These are phyloP conservation scores for Yarrowia alimentaria DNA, from an alignment of 805 yeast species.

Conservation along the genomic window DNA sequence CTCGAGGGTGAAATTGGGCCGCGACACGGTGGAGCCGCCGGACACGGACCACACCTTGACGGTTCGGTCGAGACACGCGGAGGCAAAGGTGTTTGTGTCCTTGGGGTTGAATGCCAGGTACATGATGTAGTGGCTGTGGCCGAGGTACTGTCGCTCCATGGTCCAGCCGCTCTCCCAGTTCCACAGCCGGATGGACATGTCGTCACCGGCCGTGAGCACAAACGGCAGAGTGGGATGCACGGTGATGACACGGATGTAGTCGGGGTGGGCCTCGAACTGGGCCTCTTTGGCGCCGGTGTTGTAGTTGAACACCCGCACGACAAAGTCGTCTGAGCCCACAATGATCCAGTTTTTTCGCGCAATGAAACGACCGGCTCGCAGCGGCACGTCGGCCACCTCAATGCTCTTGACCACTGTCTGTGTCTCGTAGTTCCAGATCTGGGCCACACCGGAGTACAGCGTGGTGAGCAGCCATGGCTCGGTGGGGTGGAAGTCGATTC, in stretches of 20 bases:
- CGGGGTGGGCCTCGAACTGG: constrained; percentile 98
- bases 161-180: constrained; percentile 97
- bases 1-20: constrained; percentile 83
- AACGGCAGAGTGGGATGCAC: constrained; percentile 94
- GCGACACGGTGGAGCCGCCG: constrained; percentile 56
- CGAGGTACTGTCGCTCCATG: constrained; percentile 85
- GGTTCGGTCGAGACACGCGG: constrained; percentile 93
- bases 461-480: constrained; percentile 95
- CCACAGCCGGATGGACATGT: constrained; percentile 89
- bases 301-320: constrained; percentile 87
- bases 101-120: constrained; percentile 93
- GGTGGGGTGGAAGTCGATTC: constrained; percentile 95
- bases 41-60: constrained; percentile 90
- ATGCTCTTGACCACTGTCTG: constrained; percentile 76
- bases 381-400: constrained; percentile 94
- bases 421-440: constrained; percentile 93
- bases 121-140: constrained; percentile 95
- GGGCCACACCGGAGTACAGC: constrained; percentile 84
- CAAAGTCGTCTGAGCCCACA: constrained; percentile 95
- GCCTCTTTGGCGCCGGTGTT: constrained; percentile 92
- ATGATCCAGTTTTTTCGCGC: constrained; percentile 97
- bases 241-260: constrained; percentile 87
- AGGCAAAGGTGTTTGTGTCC: constrained; percentile 95
- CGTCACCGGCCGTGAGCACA: constrained; percentile 86
- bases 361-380: constrained; percentile 90